These are phyloP conservation scores for Sugiyamaella xylanicola DNA, from an alignment of 1,139 yeast species.

Conservation along the genomic window DNA sequence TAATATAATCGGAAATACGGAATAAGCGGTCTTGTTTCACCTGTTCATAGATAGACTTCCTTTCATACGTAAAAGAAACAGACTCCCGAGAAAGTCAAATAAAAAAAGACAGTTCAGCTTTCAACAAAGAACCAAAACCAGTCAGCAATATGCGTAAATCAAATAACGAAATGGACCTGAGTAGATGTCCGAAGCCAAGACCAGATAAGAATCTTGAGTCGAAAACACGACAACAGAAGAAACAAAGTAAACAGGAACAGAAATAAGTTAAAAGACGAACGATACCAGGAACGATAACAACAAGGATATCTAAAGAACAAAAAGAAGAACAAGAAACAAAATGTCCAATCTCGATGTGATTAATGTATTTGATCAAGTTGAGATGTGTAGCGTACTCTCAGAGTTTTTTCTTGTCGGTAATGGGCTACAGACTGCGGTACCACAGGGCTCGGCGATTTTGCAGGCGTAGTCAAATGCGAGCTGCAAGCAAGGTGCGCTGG, in stretches of 20 bases:
- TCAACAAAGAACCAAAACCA: too few relatives aligned
- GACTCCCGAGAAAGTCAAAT: background rate
- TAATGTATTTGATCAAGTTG: background rate
- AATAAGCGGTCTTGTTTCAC: background rate
- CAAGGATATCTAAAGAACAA: background rate
- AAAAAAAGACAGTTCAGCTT: too few relatives aligned
- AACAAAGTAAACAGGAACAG: background rate
- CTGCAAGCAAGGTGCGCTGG: slow-evolving; percentile 5
- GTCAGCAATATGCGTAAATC: too few relatives aligned
- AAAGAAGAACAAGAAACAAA: background rate
- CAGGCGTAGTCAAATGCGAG: slow-evolving; percentile 6
- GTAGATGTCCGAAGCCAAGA: too few relatives aligned
- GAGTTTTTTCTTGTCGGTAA: background rate
- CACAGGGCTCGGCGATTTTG: slow-evolving; percentile 3
- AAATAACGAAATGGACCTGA: too few relatives aligned
- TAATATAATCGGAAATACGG: background rate
- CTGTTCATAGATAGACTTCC: background rate
- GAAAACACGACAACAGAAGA: too few relatives aligned
- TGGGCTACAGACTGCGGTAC: background rate
- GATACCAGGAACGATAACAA: background rate
- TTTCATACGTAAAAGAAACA: background rate
- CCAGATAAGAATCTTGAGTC: too few relatives aligned
- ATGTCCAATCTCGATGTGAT: background rate
- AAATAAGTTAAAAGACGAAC: too few relatives aligned
- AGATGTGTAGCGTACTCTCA: background rate